Base-by-base conservation (phyloP, 2,329 filamentous ascomycete genomes). In the Chrysoporthe austroafricana region DNA sequence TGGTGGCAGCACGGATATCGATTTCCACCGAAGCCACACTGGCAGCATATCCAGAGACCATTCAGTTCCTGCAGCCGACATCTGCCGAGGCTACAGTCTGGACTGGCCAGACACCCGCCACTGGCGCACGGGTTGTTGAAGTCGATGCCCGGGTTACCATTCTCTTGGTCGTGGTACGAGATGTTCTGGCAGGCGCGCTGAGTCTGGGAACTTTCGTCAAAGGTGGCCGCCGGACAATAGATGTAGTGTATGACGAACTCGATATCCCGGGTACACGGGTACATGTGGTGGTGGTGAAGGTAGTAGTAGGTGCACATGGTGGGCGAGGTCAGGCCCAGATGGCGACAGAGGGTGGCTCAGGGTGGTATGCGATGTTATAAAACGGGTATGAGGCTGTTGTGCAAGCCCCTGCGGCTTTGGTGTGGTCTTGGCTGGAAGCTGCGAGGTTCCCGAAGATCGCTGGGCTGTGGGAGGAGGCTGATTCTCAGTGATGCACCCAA, bases 231-330 rank as follows among this genome's bases (percentile, higher is more conserved):
- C 2, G 72, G 64, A 70, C 83, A 85, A 73, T 80, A 85, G 36
- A 74, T 74, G 74, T 84, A 85, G 71, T 82, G 78, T 48, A 79
- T 73, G 13, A 75, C 74, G 68, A 80, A 80, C 65, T 80, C 78
- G 63, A 83, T 74, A 39, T 77, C 76, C 8, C 78, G 78, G 18
- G 71, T 71, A 71, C 83, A 85, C 6, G 82, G 80, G 34, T 77
- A 73, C 42, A 80, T 71, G 71, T 85, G 84, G 72, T 86, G 84
- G 73, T 84, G 80, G 72, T 86, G 84, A 54, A 84, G 77, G 72
- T 83, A 83, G 70, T 83, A 81, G 75, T 81, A 82, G 69, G 77
- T 80, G 71, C 84, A 86, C 85, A 86, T 86, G 52, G 69, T 70
- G 26, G 34, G 39, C 36, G 62, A 58, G 63, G 54, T 62, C 16